Evolutionary conservation across 441 rosid genomes (phyloP).

Genomic region (Populus trichocarpa): DNA sequence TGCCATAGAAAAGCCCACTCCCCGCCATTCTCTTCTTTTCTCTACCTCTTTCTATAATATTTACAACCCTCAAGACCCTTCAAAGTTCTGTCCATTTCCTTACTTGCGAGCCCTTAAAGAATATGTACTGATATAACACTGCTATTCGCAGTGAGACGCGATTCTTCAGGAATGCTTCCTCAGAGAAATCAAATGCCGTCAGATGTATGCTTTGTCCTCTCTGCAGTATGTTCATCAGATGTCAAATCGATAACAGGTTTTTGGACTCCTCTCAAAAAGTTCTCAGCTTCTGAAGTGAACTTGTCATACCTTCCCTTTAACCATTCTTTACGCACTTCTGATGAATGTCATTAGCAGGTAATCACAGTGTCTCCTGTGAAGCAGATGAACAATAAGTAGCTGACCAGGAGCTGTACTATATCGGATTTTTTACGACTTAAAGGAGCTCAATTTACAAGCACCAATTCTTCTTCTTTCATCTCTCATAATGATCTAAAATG

Average conservation of each 20-base stretch:
- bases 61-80: neutral
- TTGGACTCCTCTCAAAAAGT: conserved; percentile 13
- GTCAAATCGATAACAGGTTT: neutral
- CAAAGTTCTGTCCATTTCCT: too few relatives aligned
- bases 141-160: neutral
- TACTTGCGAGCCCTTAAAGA: neutral
- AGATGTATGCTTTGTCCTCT: neutral
- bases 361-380: neutral
- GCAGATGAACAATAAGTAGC: neutral
- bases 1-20: neutral
- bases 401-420: neutral
- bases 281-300: neutral
- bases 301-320: neutral
- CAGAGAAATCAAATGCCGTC: neutral
- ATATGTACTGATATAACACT: neutral
- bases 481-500: too few relatives aligned
- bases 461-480: too few relatives aligned
- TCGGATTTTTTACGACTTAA: neutral
- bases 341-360: neutral
- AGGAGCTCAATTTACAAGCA: too few relatives aligned
- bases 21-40: neutral
- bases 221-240: conserved; percentile 1
- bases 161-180: neutral
- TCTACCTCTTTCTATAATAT: neutral
- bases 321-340: neutral